Percentiles rank a stretch among this genome's conserved stretches.
phyloP scores from a whole-genome alignment of 1,139 yeast genomes.

The Yamadazyma spencermartinsiae region DNA sequence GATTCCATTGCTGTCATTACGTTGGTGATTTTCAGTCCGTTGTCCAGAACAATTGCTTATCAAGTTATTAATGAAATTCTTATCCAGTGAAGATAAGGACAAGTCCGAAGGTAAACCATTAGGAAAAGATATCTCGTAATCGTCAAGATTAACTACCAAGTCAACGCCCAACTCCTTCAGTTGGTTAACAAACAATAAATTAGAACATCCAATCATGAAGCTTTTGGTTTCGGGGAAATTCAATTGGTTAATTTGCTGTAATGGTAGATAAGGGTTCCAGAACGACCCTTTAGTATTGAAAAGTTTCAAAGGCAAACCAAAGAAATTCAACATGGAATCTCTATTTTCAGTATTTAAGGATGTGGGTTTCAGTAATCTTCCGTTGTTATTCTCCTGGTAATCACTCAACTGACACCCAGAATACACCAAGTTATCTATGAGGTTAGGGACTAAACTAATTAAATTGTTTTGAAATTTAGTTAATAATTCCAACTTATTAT shows the following conservation, averaged over 20 bases:
- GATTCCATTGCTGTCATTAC: background rate
- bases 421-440: conserved; percentile 70
- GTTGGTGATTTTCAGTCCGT: conserved; percentile 4
- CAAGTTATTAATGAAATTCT: conserved; percentile 62
- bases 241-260: conserved; percentile 84
- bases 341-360: conserved; percentile 79
- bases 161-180: conserved; percentile 55
- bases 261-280: conserved; percentile 89
- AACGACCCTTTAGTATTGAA: conserved; percentile 82
- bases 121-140: conserved; percentile 45
- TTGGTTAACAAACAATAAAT: conserved; percentile 72
- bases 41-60: conserved; percentile 14
- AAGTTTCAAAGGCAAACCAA: conserved; percentile 85
- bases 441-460: conserved; percentile 73
- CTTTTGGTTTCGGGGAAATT: conserved; percentile 56
- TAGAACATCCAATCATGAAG: conserved; percentile 86
- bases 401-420: conserved; percentile 79
- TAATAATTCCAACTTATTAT: conserved; percentile 69
- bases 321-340: conserved; percentile 69
- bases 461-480: conserved; percentile 77
- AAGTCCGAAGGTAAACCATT: conserved; percentile 40
- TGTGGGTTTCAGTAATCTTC: conserved; percentile 57
- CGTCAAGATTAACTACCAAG: conserved; percentile 40
- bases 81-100: conserved; percentile 63
- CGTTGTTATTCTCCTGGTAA: conserved; percentile 47